A percentile compares a stretch with the other conserved stretches of the same genome.
phyloP scores from a whole-genome alignment of 2,329 filamentous ascomycete genomes.

The Clonostachys sp. region DNA sequence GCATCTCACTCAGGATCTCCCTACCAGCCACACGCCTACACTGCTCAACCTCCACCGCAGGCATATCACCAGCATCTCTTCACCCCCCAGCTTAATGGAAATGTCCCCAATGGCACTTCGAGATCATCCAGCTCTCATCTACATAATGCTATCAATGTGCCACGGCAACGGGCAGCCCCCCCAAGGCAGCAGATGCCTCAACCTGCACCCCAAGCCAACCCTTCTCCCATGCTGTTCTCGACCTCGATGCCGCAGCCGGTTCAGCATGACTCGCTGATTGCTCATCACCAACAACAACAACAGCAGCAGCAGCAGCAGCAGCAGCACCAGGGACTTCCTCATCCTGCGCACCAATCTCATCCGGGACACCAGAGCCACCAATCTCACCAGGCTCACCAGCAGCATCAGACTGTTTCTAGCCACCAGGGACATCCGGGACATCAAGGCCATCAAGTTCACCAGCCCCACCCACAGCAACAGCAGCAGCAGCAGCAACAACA shows the following conservation, averaged over 20 bases:
- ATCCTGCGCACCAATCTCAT: conserved; percentile 14
- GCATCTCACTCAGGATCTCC: conserved; percentile 49
- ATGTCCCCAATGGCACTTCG: conserved; percentile 42
- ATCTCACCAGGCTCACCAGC: conserved; percentile 18
- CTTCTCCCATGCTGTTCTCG: conserved; percentile 29
- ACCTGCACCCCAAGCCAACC: conserved; percentile 28
- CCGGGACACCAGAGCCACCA: conserved; percentile 17
- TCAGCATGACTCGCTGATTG: conserved; percentile 34
- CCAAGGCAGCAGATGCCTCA: conserved; percentile 39
- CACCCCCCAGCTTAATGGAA: conserved; percentile 39
- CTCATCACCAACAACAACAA: conserved; percentile 31
- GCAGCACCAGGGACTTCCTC: conserved; percentile 14
- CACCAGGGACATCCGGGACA: conserved; percentile 13
- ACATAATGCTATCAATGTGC: conserved; percentile 38
- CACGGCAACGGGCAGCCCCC: conserved; percentile 37
- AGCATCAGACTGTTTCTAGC: conserved; percentile 4
- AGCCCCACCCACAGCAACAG: conserved; percentile 14
- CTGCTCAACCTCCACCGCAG: conserved; percentile 38
- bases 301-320: conserved; percentile 12
- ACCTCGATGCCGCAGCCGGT: conserved; percentile 32
- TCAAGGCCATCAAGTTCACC: conserved; percentile 17
- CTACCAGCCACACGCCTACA: conserved; percentile 51
- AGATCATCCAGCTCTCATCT: conserved; percentile 36
- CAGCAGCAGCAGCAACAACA: conserved; percentile 19
- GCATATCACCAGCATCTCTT: conserved; percentile 50